Conservation (phyloP, 106 monocot species). For the Iris macrosiphon region DNA sequence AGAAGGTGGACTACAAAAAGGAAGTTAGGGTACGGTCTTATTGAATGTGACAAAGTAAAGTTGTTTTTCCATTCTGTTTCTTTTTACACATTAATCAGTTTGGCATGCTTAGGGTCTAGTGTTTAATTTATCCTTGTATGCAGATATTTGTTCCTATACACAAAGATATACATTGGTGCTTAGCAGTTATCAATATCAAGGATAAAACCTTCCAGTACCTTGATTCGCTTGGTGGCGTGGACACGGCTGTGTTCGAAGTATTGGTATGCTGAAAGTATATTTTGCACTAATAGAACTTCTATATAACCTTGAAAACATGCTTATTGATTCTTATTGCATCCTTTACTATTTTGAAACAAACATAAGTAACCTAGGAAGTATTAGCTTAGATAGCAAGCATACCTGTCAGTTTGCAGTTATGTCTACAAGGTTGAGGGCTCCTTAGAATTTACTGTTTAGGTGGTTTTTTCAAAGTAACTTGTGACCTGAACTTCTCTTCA, state of each 20-base stretch:
- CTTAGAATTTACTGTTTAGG: too few species aligned
- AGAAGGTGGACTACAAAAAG: constrained; percentile 88
- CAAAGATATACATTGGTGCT: constrained; percentile 73
- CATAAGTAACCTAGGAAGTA: too few species aligned
- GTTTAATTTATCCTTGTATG: constrained; percentile 5
- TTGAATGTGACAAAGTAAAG: constrained; percentile 93
- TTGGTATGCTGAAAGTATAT: constrained; percentile 73
- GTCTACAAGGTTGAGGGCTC: too few species aligned
- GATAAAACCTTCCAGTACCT: constrained; percentile 60
- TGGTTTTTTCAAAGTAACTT: too few species aligned
- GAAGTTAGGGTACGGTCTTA: constrained; percentile 89
- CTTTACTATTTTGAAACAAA: too few species aligned
- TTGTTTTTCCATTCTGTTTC: neutral
- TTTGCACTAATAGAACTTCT: too few species aligned
- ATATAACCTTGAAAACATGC: too few species aligned
- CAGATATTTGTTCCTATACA: constrained; percentile 84
- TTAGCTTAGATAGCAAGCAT: too few species aligned
- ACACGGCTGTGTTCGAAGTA: constrained; percentile 33
- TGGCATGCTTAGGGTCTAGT: neutral
- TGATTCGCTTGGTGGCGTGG: constrained; percentile 82
- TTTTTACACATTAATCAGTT: neutral
- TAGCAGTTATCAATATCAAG: constrained; percentile 65
- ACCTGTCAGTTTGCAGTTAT: too few species aligned
- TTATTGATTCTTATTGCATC: too few species aligned
- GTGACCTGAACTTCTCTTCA: too few species aligned